Percentiles rank a stretch among this genome's conserved stretches.
These are phyloP conservation scores for Pachysandra terminalis DNA, from an alignment of 164 flowering plant genomes.

Conservation along the genomic window DNA sequence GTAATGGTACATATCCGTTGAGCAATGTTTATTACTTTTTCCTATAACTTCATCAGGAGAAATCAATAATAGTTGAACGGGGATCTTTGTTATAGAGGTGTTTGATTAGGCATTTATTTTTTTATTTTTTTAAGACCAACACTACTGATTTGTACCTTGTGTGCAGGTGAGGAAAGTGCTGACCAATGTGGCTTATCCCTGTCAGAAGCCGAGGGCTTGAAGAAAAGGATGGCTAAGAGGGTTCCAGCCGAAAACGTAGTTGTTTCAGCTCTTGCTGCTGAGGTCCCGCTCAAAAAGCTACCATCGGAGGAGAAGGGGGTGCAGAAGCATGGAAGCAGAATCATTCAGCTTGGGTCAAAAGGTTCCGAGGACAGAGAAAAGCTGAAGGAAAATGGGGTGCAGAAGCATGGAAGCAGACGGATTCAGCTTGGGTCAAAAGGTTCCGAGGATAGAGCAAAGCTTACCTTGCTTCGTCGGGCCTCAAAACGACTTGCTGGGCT, in stretches of 20 bases:
- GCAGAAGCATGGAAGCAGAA: conserved; percentile 8
- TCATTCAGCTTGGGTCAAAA: background rate
- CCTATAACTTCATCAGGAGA: no score
- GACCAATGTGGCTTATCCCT: conserved; percentile 10
- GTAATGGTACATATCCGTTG: no score
- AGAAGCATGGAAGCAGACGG: conserved; percentile 4
- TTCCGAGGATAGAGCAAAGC: conserved; percentile 14
- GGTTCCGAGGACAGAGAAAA: conserved; percentile 19
- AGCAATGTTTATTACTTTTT: no score
- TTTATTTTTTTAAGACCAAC: no score
- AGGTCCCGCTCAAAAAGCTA: conserved; percentile 9
- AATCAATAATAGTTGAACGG: no score
- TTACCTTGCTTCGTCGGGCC: conserved; percentile 44
- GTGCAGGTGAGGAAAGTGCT: conserved; percentile 20
- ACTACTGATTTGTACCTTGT: conserved; percentile 5
- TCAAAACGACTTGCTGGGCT: conserved; percentile 57
- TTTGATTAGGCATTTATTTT: no score
- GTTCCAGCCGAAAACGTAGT: background rate
- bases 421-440: conserved; percentile 9
- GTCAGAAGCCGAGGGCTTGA: conserved; percentile 9
- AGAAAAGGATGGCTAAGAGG: conserved; percentile 12
- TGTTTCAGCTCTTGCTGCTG: conserved; percentile 15
- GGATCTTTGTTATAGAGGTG: no score
- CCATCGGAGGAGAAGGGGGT: conserved; percentile 17
- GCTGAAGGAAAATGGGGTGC: conserved; percentile 17